Evolutionary conservation across 768 basidiomycete genomes (phyloP), one percentile per base, ranked within the genome.

Genomic region (Russula sp.): DNA sequence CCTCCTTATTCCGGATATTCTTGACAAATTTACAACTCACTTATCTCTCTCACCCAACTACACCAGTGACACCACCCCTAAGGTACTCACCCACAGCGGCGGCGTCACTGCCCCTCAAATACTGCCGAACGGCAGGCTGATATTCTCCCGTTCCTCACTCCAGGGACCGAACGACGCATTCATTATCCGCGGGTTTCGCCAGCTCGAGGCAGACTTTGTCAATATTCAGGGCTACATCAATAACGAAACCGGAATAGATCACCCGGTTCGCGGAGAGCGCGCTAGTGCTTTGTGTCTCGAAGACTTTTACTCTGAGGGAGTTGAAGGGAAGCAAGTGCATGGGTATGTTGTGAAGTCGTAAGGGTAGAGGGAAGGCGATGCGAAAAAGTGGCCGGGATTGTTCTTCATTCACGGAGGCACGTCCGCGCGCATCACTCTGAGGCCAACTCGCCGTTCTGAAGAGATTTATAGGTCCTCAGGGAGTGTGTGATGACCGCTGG

Each of bases 401-500:
- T 74, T 95, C 69, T 74, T 94, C 37, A 94, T 96, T 42, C 94
- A 93, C 62, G 90, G 90, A 66, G 88, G 85, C 77, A 51, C n/a
- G 63, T 55, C 16, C 18, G 9, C 31, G 0, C 10, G 20, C n/a
- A 48, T 13, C 22, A 27, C 10, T 37, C 40, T n/a, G 22, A 31
- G 11, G 22, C 32, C 31, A 8, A 20, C 8, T 20, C 18, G 34
- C 51, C 40, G 45, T 60, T 35, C 48, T 59, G 44, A 63, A 63
- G 14, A 14, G 44, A 44, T 27, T 31, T 64, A 31, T 31, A 77
- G 86, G 87, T 18, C 89, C 89, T 5, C 87, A 92, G 71, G 80
- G 86, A 34, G 91, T 89, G 53, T 97, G 94, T 94, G 85, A 86
- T 67, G 94, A 97, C 70, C 80, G 84, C 49, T 98, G 95, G 95